phyloP scores from a whole-genome alignment of 306 rosid genomes.

The Luffa acutangula region DNA sequence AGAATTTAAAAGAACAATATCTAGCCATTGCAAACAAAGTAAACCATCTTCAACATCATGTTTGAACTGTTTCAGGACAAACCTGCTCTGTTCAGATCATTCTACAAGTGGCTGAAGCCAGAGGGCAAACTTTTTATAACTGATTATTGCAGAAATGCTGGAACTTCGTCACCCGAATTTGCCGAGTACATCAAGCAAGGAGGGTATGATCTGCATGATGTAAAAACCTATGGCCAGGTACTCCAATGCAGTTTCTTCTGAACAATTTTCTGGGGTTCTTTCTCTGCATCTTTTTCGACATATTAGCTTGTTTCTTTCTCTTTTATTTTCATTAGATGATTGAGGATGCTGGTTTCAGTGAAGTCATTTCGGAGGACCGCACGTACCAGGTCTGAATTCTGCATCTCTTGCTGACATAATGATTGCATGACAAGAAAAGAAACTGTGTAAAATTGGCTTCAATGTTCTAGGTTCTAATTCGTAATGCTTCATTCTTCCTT shows the following conservation, averaged over 20 bases:
- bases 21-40: neutral
- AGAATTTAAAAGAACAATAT: neutral
- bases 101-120: conserved; percentile 86
- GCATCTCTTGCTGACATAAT: neutral
- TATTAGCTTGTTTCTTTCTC: neutral
- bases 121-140: conserved; percentile 77
- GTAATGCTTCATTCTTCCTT: neutral
- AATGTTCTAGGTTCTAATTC: neutral
- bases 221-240: conserved; percentile 61
- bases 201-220: conserved; percentile 64
- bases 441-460: neutral
- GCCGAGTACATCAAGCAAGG: conserved; percentile 65
- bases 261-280: neutral
- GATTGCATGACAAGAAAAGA: neutral
- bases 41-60: neutral
- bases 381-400: conserved; percentile 47
- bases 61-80: conserved; percentile 46
- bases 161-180: conserved; percentile 51
- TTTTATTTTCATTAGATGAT: conserved; percentile 40
- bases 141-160: conserved; percentile 72
- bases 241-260: neutral
- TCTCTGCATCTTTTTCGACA: neutral
- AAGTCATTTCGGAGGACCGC: conserved; percentile 58
- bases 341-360: conserved; percentile 57
- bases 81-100: conserved; percentile 55